Evolutionary conservation across 345 rosid species (phyloP), one percentile per base, ranked within the genome.

Genomic region (Dimocarpus longan): DNA sequence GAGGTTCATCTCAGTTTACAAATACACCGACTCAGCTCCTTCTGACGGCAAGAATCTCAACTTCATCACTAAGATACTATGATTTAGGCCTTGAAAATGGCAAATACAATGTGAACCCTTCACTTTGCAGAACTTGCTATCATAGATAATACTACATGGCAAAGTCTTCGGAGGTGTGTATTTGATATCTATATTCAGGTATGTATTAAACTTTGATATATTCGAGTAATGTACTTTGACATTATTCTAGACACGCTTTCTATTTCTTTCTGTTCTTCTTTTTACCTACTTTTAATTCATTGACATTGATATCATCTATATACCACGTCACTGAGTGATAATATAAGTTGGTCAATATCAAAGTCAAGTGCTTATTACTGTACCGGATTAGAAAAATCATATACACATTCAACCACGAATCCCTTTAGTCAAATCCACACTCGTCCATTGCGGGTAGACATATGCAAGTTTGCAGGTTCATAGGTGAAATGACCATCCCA

Each of bases 51-150:
- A 85, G 93, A 74, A 40, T 88, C 69, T 91, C 98, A 71, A 87
- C 94, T 76, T 87, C 93, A 6, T 92, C 98, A n/a, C 74, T 93
- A 69, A 87, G 93, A 82, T 92, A 92, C 84, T 93, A 89, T 57
- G 97, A 95, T 9, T 78, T 93, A 82, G 95, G 97, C 56, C 95
- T 93, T 24, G 75, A 93, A 88, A 92, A 92, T 88, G 98, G 95
- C 21, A 86, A 89, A 85, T 93, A 93, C 80, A 90, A 76, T 57
- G 86, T 90, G 52, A 76, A 76, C 46, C 60, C 88, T 90, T 54
- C 85, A 77, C 66, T 90, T 90, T 84, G 84, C 89, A 21, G 93
- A 90, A 79, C 73, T 24, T n/a, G 68, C 62, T 26, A 84, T 85
- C 54, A 19, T 1, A 48, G 78, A 78, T 32, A 3, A 32, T 60